Percentiles rank a stretch among this genome's conserved stretches.
Evolutionary conservation across 2,329 filamentous ascomycete species (phyloP).

Genomic region (Pestalotiopsis sp.): DNA sequence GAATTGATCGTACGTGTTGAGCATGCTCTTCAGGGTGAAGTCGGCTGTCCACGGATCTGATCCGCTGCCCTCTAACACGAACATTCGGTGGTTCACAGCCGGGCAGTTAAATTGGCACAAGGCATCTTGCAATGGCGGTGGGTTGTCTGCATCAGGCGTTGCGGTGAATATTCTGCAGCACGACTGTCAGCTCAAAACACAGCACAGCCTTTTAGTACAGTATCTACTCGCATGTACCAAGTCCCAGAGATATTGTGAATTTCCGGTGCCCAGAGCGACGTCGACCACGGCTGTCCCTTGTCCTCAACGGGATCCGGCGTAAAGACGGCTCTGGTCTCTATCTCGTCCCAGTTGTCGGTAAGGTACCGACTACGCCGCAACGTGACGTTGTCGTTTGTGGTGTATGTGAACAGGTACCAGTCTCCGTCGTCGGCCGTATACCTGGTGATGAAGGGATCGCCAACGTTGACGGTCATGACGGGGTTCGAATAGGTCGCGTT

Average conservation of each 20-base stretch:
- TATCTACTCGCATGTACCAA: slow-evolving; percentile 8
- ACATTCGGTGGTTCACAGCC: slow-evolving; percentile 39
- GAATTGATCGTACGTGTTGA: slow-evolving; percentile 37
- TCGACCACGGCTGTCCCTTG: slow-evolving; percentile 32
- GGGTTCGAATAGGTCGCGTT: slow-evolving; percentile 41
- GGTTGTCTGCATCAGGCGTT: slow-evolving; percentile 34
- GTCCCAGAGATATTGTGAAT: slow-evolving; percentile 35
- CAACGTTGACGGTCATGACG: slow-evolving; percentile 38
- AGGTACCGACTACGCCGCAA: slow-evolving; percentile 36
- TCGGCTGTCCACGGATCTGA: slow-evolving; percentile 34
- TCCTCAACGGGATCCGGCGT: slow-evolving; percentile 29
- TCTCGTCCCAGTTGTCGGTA: slow-evolving; percentile 42
- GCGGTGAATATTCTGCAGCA: slow-evolving; percentile 36
- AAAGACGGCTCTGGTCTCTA: slow-evolving; percentile 37
- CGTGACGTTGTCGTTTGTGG: slow-evolving; percentile 40
- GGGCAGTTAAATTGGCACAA: slow-evolving; percentile 36
- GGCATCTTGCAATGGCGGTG: slow-evolving; percentile 33
- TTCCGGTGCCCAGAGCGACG: slow-evolving; percentile 36
- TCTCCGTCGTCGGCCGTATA: slow-evolving; percentile 31
- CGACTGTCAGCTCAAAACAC: background rate
- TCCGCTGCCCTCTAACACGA: slow-evolving; percentile 31
- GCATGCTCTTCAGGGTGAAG: slow-evolving; percentile 32
- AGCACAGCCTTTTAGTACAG: background rate
- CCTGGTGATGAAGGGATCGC: slow-evolving; percentile 40
- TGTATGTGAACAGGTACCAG: slow-evolving; percentile 42